These are phyloP conservation scores for Parafenestella ontariensis DNA, from an alignment of 2,329 filamentous ascomycete species.

Conservation along the genomic window DNA sequence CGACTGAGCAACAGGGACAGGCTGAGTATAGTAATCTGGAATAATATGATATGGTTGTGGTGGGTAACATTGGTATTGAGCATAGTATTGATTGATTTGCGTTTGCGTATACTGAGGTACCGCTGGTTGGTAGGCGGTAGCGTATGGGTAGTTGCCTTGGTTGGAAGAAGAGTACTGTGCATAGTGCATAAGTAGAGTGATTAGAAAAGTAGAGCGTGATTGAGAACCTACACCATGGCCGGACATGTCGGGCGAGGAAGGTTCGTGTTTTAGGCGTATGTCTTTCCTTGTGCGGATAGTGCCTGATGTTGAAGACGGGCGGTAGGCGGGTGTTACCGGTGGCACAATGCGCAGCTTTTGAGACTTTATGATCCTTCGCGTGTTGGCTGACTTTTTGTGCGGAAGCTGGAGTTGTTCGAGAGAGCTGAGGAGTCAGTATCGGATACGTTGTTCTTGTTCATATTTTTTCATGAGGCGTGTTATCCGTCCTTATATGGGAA, in stretches of 20 bases:
- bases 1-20: constrained; percentile 10
- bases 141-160: constrained; percentile 27
- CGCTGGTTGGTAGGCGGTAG: constrained; percentile 16
- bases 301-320: constrained; percentile 18
- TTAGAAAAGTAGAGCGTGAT: background rate
- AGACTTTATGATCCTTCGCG: constrained; percentile 8
- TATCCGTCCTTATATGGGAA: constrained; percentile 19
- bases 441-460: background rate
- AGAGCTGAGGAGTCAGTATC: constrained; percentile 11
- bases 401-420: constrained; percentile 7
- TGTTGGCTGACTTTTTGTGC: background rate
- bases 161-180: constrained; percentile 29
- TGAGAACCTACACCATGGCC: constrained; percentile 29
- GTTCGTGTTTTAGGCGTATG: constrained; percentile 25
- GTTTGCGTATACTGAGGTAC: constrained; percentile 43
- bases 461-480: constrained; percentile 1
- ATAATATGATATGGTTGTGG: constrained; percentile 37
- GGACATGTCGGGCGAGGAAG: constrained; percentile 31
- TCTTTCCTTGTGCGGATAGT: constrained; percentile 15
- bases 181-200: background rate
- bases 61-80: constrained; percentile 40
- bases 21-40: constrained; percentile 30
- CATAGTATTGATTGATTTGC: constrained; percentile 39
- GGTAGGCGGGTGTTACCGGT: constrained; percentile 18
- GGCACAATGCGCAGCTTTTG: constrained; percentile 17